Evolutionary conservation across 2,329 filamentous ascomycete genomes (phyloP).

Genomic region (Aureobasidium sp.): DNA sequence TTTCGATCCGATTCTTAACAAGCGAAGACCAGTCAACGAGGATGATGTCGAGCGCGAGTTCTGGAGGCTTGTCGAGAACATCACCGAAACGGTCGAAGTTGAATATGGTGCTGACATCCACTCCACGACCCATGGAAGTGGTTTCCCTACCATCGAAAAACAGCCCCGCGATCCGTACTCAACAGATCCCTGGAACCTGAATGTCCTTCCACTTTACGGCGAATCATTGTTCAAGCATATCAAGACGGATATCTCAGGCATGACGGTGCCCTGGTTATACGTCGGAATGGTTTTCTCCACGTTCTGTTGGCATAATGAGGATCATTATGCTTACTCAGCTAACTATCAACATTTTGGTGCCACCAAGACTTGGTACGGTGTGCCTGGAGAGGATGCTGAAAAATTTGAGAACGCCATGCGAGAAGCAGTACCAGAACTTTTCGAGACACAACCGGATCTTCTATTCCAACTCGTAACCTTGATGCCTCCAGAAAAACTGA

Average conservation of each 20-base stretch:
- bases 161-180: constrained; percentile 82
- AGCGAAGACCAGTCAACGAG: constrained; percentile 74
- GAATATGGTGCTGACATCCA: constrained; percentile 98
- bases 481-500: constrained; percentile 83
- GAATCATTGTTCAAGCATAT: constrained; percentile 95
- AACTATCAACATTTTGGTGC: constrained; percentile 98
- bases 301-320: constrained; percentile 99
- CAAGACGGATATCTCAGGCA: constrained; percentile 95
- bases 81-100: constrained; percentile 93
- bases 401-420: constrained; percentile 95
- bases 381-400: constrained; percentile 85
- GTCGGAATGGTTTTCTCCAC: constrained; percentile 99
- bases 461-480: constrained; percentile 97
- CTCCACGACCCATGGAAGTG: constrained; percentile 93
- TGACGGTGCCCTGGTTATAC: constrained; percentile 99
- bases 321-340: constrained; percentile 94
- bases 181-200: constrained; percentile 91
- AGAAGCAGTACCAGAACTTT: constrained; percentile 89
- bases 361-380: constrained; percentile 99
- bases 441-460: constrained; percentile 93
- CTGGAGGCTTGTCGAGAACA: constrained; percentile 87
- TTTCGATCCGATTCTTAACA: constrained; percentile 76
- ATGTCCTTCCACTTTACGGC: constrained; percentile 79
- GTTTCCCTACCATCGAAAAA: constrained; percentile 89
- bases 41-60: constrained; percentile 96